Conservation (phyloP, 257 asterid species). For the Paulownia fortunei region DNA sequence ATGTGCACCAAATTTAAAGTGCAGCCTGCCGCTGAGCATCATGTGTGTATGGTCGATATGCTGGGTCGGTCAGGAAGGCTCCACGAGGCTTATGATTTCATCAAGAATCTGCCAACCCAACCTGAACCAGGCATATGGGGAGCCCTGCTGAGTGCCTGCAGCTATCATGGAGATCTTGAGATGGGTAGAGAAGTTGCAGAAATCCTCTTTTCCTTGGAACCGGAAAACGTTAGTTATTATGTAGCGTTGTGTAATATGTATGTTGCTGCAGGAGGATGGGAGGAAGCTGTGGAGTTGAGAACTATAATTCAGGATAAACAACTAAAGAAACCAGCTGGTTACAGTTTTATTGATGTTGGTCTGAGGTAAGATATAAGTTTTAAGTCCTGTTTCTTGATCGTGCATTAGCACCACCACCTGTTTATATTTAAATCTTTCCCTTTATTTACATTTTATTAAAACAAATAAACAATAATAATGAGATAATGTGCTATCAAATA, state of each 20-base stretch:
- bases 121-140: slow-evolving; percentile 63
- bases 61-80: slow-evolving; percentile 67
- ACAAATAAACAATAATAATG: background rate
- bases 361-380: slow-evolving; percentile 22
- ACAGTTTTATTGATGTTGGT: slow-evolving; percentile 55
- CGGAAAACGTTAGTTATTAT: slow-evolving; percentile 66
- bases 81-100: slow-evolving; percentile 50
- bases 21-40: slow-evolving; percentile 56
- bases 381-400: background rate
- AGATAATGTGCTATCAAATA: no score
- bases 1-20: slow-evolving; percentile 45
- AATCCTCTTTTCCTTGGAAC: slow-evolving; percentile 51
- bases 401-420: background rate
- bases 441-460: background rate
- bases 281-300: slow-evolving; percentile 73
- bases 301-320: slow-evolving; percentile 47
- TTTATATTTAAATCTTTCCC: background rate
- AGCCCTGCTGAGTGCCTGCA: slow-evolving; percentile 67
- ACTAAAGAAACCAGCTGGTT: slow-evolving; percentile 58
- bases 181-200: slow-evolving; percentile 64
- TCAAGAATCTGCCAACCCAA: slow-evolving; percentile 41
- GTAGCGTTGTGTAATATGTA: slow-evolving; percentile 61
- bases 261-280: slow-evolving; percentile 71
- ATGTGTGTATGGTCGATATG: slow-evolving; percentile 63
- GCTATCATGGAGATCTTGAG: slow-evolving; percentile 61